Conservation (phyloP, 73 alveolate species). For the Uronychia setigera region DNA sequence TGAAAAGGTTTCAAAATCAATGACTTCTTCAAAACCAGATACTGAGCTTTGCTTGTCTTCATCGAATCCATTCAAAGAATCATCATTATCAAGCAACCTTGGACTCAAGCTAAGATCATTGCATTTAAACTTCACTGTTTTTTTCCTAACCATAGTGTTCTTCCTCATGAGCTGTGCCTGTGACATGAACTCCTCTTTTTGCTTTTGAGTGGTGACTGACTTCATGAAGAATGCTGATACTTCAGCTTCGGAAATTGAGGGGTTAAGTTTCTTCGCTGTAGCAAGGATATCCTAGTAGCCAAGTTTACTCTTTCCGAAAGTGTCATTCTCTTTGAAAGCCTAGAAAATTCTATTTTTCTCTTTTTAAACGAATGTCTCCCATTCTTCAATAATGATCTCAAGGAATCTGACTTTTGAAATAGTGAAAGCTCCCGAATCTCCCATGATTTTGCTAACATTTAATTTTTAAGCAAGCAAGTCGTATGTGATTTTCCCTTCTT, state of each 20-base stretch:
- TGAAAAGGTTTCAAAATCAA: not conserved
- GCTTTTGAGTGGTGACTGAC: not conserved
- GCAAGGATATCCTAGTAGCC: not conserved
- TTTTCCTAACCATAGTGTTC: not conserved
- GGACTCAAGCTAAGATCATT: not conserved
- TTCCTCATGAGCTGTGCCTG: not conserved
- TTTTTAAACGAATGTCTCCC: not conserved
- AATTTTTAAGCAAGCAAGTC: conserved; percentile 12
- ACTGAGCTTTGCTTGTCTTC: not conserved
- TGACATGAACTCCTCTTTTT: not conserved
- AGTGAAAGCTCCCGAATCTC: not conserved
- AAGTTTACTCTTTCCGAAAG: not conserved
- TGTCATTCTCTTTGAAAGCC: not conserved
- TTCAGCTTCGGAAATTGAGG: not conserved
- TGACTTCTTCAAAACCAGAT: not conserved
- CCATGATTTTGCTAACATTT: not conserved
- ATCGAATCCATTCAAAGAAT: not conserved
- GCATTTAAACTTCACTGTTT: not conserved
- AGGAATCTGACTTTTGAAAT: conserved; percentile 4
- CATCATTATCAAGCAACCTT: no score
- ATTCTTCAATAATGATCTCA: not conserved
- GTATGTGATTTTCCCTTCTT: not conserved
- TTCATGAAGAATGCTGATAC: not conserved
- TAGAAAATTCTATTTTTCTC: not conserved
- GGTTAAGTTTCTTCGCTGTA: not conserved